Evolutionary conservation across 2,329 filamentous ascomycete species (phyloP).

Genomic region (Trichoderma polysporum): DNA sequence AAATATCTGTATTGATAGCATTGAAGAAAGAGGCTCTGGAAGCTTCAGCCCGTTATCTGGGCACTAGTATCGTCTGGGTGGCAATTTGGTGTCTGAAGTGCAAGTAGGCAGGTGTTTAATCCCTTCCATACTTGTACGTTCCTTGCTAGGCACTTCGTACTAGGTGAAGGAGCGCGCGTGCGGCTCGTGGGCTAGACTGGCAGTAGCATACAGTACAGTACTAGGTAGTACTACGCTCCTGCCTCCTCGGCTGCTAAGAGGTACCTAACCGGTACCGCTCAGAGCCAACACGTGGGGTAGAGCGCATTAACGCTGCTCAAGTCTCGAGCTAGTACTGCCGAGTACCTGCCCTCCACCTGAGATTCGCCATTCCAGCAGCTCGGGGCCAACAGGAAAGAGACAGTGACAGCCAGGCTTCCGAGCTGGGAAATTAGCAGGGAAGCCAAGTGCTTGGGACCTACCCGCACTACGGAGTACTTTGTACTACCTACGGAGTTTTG

Average conservation of each 20-base stretch:
- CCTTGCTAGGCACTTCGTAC: not conserved
- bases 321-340: not conserved
- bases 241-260: not conserved
- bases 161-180: not conserved
- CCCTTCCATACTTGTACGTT: not conserved
- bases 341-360: not conserved
- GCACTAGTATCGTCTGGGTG: not conserved
- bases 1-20: not conserved
- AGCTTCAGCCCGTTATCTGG: too few species aligned
- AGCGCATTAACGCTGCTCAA: not conserved
- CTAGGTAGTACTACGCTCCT: too few species aligned
- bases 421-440: not conserved
- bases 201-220: too few species aligned
- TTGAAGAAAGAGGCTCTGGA: not conserved
- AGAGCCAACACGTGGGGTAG: not conserved
- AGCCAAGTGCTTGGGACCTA: not conserved
- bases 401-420: slow-evolving; percentile 12
- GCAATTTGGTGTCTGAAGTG: not conserved
- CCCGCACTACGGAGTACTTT: too few species aligned
- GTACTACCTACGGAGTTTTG: not conserved
- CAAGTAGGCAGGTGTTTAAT: not conserved
- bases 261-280: not conserved
- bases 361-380: slow-evolving; percentile 6
- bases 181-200: not conserved
- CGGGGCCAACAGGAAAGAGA: slow-evolving; percentile 18